Evolutionary conservation across 176 grass and related monocot genomes (phyloP).

Genomic region (Eragrostis curvula): DNA sequence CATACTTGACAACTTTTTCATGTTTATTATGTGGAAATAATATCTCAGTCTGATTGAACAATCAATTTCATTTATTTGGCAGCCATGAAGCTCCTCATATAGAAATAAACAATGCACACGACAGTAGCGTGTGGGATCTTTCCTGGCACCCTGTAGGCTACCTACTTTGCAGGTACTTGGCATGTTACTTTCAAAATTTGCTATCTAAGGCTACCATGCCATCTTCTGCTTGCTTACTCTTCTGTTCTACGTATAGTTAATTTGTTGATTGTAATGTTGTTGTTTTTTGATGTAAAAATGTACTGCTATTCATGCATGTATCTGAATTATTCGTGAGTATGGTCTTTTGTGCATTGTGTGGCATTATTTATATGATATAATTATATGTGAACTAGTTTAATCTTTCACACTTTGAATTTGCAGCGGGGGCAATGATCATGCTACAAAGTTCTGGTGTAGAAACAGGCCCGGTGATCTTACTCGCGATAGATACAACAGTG

Average conservation of each 20-base stretch:
- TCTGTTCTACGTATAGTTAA: slow-evolving; percentile 25
- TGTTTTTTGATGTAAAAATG: neutral
- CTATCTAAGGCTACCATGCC: neutral
- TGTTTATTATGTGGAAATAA: slow-evolving; percentile 38
- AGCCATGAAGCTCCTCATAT: slow-evolving; percentile 94
- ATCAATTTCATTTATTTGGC: slow-evolving; percentile 42
- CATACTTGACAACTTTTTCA: neutral
- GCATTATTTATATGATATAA: neutral
- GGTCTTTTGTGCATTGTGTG: neutral
- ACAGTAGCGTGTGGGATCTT: slow-evolving; percentile 99
- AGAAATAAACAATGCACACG: slow-evolving; percentile 87
- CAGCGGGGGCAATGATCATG: slow-evolving; percentile 96
- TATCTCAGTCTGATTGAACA: slow-evolving; percentile 21
- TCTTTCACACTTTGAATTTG: neutral
- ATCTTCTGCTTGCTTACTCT: slow-evolving; percentile 1
- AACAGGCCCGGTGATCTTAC: slow-evolving; percentile 92
- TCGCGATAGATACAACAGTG: slow-evolving; percentile 82
- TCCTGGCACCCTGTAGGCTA: slow-evolving; percentile 99
- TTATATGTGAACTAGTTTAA: neutral
- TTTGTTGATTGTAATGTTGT: neutral
- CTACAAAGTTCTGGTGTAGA: slow-evolving; percentile 96
- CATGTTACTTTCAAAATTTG: slow-evolving; percentile 27
- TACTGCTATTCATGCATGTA: slow-evolving; percentile 3
- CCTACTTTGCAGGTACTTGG: slow-evolving; percentile 90
- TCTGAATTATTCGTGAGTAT: neutral